Evolutionary conservation across 23 red algal genomes (phyloP), one percentile per base, ranked within the genome.

Genomic region (Chondrus crispus): DNA sequence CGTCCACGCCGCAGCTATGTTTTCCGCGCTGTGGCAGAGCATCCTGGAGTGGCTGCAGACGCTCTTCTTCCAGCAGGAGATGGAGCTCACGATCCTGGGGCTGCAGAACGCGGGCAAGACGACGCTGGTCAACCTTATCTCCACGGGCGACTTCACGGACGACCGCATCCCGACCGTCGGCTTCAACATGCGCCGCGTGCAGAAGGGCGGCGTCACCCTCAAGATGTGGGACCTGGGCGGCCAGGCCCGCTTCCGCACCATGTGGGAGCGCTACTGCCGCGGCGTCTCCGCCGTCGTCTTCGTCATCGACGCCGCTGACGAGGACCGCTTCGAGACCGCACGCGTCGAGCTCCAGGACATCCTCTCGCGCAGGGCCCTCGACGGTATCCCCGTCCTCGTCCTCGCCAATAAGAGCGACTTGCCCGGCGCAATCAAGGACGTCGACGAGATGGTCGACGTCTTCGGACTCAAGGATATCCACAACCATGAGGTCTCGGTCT

Each of bases 151-250:
- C 47, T 92, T 96, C 63, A 90, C 89, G 5, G 94, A 96, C 51
- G 94, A 96, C 78, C 80, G 94, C 33, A 96, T 96, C 73, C 94
- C 94, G 5, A 96, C 94, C 39, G 88, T 92, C 33, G 94, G 94
- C 16, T 93, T 96, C 51, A 96, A 96, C 75, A 92, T 96, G 86
- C 85, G 89, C 36, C 85, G 88, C 28, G 81, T 92, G 22, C 85
- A 86, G 45, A 96, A 96, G 62, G 94, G 94, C 4, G 94, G 94
- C 14, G 94, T 96, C 10, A 92, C 88, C n/a, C 55, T 96, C 5
- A 96, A 96, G 45, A 92, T 96, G 55, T 96, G 94, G 94, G 94
- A 96, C 72, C 64, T 96, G 42, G 94, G 94, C 40, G 94, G 94
- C 12, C 94, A 96, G 70, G 80, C 82, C 55, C 77, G 89, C 66